Base-by-base conservation (phyloP, 345 rosid genomes). In the Kandelia obovata region DNA sequence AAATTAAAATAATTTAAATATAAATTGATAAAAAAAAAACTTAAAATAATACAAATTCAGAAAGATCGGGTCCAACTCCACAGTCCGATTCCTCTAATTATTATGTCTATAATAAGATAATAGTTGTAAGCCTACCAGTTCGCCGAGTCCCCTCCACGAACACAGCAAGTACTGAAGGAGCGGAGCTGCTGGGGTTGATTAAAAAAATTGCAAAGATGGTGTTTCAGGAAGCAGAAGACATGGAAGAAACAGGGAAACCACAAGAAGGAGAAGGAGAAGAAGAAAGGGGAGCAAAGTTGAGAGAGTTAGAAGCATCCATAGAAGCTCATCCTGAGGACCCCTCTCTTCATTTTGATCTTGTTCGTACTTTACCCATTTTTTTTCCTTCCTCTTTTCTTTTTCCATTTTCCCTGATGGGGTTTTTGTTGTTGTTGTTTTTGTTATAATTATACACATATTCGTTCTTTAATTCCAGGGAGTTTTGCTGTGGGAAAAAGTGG, bases 321-420 rank as follows among this genome's bases (percentile, higher is more conserved):
- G 91, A 86, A 51, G 82, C 85, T 58, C 84, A 81, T 58, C 97
- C 98, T 19, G 82, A 88, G 39, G 95, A 94, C 64, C 77, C 90
- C 25, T 76, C 80, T 51, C 85, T 84, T 31, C 97, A 80, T 7
- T 85, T 86, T 66, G 72, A 84, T 30, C 85, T 88, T 47, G 96
- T 90, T 87, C 52, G 96, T 90, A 86, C 65, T 21, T 39, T 11
- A 56, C 21, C 17, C 4, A 57, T 8, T 66, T 21, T 26, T 25
- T 11, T 23, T 10, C 65, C 62, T 13, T 19, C 23, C 37, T 2
- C n/a, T 21, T 49, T 35, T 52, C 16, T 35, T 59, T 5, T n/a
- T 62, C 53, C 58, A 58, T 63, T 5, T 51, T 26, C 35, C 37
- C 9, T 7, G 37, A 39, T 39, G 13, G 47, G 47, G 16, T 39